phyloP scores from a whole-genome alignment of 2,329 filamentous ascomycete species.

The Monosporascus sp. region DNA sequence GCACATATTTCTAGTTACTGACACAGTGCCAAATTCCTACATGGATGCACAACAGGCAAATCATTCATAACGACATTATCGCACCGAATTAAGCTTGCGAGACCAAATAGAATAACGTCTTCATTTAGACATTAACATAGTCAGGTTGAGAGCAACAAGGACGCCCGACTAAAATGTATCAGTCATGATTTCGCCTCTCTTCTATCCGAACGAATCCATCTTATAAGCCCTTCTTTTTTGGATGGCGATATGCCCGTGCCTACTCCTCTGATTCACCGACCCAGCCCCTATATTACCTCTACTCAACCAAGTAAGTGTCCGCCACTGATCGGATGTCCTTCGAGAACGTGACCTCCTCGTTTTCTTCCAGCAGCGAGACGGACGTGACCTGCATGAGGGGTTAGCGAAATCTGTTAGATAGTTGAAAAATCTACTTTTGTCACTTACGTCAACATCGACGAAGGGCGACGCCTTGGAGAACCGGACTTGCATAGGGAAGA shows the following conservation, averaged over 20 bases:
- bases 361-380: conserved; percentile 67
- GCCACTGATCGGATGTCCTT: conserved; percentile 75
- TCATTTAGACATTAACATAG: background rate
- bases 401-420: conserved; percentile 17
- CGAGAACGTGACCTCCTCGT: conserved; percentile 74
- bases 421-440: background rate
- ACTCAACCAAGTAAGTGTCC: conserved; percentile 73
- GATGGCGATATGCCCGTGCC: conserved; percentile 8
- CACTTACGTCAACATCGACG: conserved; percentile 86
- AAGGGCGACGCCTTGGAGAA: conserved; percentile 85
- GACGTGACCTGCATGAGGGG: conserved; percentile 50
- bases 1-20: too few species aligned
- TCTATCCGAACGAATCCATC: background rate
- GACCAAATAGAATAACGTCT: background rate
- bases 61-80: too few species aligned
- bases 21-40: too few species aligned
- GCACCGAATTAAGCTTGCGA: too few species aligned
- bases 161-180: background rate
- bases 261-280: conserved; percentile 3
- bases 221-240: conserved; percentile 5
- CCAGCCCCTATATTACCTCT: conserved; percentile 24
- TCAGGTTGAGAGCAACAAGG: background rate
- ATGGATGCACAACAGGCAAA: too few species aligned
- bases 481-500: conserved; percentile 93
- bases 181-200: background rate